Conservation (phyloP, 257 asterid species). For the Eucommia ulmoides region DNA sequence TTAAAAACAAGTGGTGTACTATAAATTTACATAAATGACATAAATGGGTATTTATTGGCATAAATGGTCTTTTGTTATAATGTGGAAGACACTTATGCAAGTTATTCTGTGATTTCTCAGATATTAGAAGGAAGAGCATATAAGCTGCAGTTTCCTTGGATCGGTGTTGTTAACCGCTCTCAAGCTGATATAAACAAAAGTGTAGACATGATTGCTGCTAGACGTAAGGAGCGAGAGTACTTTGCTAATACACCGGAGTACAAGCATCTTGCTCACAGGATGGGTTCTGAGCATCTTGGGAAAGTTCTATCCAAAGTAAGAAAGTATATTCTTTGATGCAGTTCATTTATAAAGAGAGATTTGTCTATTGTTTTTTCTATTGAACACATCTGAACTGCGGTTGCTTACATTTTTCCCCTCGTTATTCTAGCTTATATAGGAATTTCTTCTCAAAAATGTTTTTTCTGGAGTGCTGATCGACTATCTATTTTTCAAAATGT, state of each 20-base stretch:
- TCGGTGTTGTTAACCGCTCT: constrained; percentile 95
- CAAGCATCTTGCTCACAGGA: constrained; percentile 69
- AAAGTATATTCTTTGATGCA: neutral
- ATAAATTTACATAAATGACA: neutral
- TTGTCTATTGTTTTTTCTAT: neutral
- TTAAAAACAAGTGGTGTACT: neutral
- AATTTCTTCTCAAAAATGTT: neutral
- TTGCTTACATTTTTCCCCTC: neutral
- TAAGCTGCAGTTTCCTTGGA: constrained; percentile 94
- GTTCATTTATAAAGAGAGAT: neutral
- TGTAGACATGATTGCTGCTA: constrained; percentile 95
- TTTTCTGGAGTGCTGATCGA: neutral
- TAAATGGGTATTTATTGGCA: too few species aligned
- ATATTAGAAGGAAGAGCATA: constrained; percentile 87
- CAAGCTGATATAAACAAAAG: constrained; percentile 92
- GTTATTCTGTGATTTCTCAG: constrained; percentile 26
- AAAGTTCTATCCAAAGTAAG: constrained; percentile 87
- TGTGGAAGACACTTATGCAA: neutral
- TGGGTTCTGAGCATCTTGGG: constrained; percentile 99
- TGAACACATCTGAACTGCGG: neutral
- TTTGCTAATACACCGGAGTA: constrained; percentile 87
- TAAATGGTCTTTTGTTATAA: neutral
- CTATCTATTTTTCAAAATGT: constrained; percentile 9
- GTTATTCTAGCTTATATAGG: neutral
- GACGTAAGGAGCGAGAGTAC: constrained; percentile 88